A percentile compares a stretch with the other conserved stretches of the same genome.
phyloP scores from a whole-genome alignment of 2,329 filamentous ascomycete genomes.

The Alternaria ventricosa region DNA sequence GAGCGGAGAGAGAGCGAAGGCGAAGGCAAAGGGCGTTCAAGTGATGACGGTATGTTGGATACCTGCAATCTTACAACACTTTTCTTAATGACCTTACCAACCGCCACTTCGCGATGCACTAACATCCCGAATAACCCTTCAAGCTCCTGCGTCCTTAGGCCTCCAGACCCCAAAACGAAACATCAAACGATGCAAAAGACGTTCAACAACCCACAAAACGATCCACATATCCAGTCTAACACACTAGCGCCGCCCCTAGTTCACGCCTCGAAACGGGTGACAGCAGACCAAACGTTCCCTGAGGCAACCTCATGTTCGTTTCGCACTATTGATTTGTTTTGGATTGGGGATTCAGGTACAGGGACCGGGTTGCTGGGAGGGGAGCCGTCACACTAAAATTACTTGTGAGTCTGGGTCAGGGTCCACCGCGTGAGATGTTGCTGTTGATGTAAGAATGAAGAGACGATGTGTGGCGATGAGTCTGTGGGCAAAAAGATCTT shows the following conservation, averaged over 20 bases:
- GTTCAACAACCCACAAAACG: not conserved
- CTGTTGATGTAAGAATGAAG: not conserved
- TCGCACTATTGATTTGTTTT: slow-evolving; percentile 10
- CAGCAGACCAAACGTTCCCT: not conserved
- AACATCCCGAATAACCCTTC: not conserved
- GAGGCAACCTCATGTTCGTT: not conserved
- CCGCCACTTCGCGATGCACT: not conserved
- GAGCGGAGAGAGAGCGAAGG: not conserved
- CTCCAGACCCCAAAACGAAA: not conserved
- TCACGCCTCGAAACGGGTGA: not conserved
- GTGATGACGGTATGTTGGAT: not conserved
- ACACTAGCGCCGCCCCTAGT: not conserved
- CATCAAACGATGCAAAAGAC: not conserved
- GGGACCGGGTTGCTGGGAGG: not conserved
- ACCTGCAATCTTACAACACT: not conserved
- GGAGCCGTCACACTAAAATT: not conserved
- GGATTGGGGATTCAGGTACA: not conserved
- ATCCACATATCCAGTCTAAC: not conserved
- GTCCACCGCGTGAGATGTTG: not conserved
- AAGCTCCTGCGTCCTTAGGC: not conserved
- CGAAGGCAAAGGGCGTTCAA: not conserved
- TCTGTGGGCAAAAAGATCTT: not conserved
- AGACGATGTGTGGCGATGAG: not conserved
- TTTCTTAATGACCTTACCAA: not conserved
- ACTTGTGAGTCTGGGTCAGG: not conserved